A percentile compares a stretch with the other conserved stretches of the same genome.
Evolutionary conservation across 495 filamentous ascomycete species (phyloP).

Genomic region (Corynascus novoguineensis): DNA sequence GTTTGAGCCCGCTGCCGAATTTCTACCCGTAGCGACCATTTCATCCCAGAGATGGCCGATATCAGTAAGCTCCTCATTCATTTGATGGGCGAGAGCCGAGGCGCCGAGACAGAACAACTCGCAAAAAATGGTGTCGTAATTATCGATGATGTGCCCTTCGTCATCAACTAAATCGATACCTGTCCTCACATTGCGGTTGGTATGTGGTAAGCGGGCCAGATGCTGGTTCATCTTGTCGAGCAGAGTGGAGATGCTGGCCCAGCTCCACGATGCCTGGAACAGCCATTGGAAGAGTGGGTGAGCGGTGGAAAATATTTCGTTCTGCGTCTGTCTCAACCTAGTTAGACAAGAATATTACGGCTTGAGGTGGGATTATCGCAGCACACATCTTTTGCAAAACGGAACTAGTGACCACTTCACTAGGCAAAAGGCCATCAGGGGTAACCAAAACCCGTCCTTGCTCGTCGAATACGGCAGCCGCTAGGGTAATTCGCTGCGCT

Average conservation of each 20-base stretch:
- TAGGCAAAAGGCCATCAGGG: slow-evolving; percentile 74
- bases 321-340: slow-evolving; percentile 48
- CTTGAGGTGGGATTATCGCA: too few relatives aligned
- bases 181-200: slow-evolving; percentile 17
- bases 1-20: slow-evolving; percentile 1
- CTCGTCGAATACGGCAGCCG: slow-evolving; percentile 68
- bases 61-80: slow-evolving; percentile 56
- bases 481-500: slow-evolving; percentile 73
- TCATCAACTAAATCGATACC: slow-evolving; percentile 35
- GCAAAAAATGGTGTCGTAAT: slow-evolving; percentile 75
- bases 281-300: slow-evolving; percentile 87
- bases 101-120: slow-evolving; percentile 82
- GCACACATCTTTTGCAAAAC: slow-evolving; percentile 54
- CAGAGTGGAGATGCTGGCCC: slow-evolving; percentile 60
- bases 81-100: slow-evolving; percentile 59
- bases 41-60: slow-evolving; percentile 75
- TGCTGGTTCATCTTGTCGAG: slow-evolving; percentile 63
- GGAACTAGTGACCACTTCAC: slow-evolving; percentile 69
- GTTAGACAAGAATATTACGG: neutral
- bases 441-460: slow-evolving; percentile 74
- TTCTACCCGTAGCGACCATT: slow-evolving; percentile 59
- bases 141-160: slow-evolving; percentile 46
- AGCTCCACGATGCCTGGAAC: slow-evolving; percentile 71
- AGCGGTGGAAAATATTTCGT: slow-evolving; percentile 68
- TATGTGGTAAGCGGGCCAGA: slow-evolving; percentile 40